Evolutionary conservation across 2,329 filamentous ascomycete species (phyloP).

Genomic region (Pyrenochaeta sp.): DNA sequence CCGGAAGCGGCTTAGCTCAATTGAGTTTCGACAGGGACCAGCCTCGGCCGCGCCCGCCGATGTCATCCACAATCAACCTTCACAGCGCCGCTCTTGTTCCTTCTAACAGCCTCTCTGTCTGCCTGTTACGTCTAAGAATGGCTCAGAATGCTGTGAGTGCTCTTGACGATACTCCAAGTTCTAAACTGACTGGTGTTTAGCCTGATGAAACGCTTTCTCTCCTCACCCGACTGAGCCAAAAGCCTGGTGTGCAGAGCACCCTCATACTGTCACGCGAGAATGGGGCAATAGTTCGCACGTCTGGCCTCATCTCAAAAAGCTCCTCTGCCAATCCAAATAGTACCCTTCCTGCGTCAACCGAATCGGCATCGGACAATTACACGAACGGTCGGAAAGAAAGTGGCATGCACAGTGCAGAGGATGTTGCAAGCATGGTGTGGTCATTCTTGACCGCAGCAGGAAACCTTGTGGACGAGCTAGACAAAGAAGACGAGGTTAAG

Average conservation of each 20-base stretch:
- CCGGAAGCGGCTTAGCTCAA: conserved; percentile 6
- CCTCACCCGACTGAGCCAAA: conserved; percentile 76
- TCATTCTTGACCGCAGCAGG: conserved; percentile 75
- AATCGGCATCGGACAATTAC: conserved; percentile 41
- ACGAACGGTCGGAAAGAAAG: conserved; percentile 49
- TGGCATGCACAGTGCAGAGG: conserved; percentile 70
- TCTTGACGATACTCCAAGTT: neutral
- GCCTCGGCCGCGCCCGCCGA: conserved; percentile 20
- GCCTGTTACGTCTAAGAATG: conserved; percentile 23
- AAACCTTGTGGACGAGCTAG: conserved; percentile 74
- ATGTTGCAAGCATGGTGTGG: conserved; percentile 80
- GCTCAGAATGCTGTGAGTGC: conserved; percentile 38
- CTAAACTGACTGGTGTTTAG: conserved; percentile 23
- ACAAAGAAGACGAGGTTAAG: conserved; percentile 80
- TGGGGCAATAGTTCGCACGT: conserved; percentile 78
- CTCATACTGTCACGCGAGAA: conserved; percentile 76
- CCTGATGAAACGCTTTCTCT: conserved; percentile 69
- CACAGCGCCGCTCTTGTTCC: neutral
- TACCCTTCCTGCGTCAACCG: conserved; percentile 46
- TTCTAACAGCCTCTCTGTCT: neutral
- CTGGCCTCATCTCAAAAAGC: conserved; percentile 71
- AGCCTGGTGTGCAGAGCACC: conserved; percentile 80
- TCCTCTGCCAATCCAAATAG: conserved; percentile 57
- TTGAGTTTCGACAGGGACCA: conserved; percentile 25
- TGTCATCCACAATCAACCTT: conserved; percentile 26